These are phyloP conservation scores for Lactarius hengduanensis DNA, from an alignment of 768 basidiomycete genomes.

Conservation along the genomic window DNA sequence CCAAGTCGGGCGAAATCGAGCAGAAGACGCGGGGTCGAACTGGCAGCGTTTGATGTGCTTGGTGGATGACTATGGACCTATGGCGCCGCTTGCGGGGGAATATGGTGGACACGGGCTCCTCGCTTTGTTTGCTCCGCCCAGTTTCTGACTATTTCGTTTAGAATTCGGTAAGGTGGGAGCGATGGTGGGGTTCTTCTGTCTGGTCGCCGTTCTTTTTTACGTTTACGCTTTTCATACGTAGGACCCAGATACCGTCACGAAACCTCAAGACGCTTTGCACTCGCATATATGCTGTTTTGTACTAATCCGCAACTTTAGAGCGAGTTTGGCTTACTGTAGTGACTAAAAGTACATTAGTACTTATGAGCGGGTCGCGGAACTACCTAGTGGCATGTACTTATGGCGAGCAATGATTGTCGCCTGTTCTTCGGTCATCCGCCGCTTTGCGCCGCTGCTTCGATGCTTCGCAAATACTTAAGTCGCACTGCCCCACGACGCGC, in stretches of 20 bases:
- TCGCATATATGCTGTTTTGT: too few relatives aligned
- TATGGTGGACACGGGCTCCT: not conserved
- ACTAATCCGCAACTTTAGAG: too few relatives aligned
- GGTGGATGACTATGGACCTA: not conserved
- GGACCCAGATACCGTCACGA: too few relatives aligned
- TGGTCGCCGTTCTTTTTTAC: too few relatives aligned
- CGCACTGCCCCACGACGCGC: conserved; percentile 62
- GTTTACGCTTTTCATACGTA: too few relatives aligned
- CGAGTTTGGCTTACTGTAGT: too few relatives aligned
- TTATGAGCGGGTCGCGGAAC: too few relatives aligned
- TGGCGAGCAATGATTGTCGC: not conserved
- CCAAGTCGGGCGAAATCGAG: not conserved
- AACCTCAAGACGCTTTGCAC: too few relatives aligned
- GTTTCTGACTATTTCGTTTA: not conserved
- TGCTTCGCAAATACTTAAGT: conserved; percentile 70
- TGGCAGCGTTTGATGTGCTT: not conserved
- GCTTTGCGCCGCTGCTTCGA: conserved; percentile 50
- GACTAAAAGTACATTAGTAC: too few relatives aligned
- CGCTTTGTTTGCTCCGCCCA: not conserved
- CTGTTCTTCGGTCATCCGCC: not conserved
- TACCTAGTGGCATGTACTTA: too few relatives aligned
- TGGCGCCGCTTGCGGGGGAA: not conserved
- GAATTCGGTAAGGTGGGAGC: not conserved
- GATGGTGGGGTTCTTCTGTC: not conserved
- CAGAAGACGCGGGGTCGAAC: not conserved